Evolutionary conservation across 257 asterid genomes (phyloP).

Genomic region (Solanum bukasovii): DNA sequence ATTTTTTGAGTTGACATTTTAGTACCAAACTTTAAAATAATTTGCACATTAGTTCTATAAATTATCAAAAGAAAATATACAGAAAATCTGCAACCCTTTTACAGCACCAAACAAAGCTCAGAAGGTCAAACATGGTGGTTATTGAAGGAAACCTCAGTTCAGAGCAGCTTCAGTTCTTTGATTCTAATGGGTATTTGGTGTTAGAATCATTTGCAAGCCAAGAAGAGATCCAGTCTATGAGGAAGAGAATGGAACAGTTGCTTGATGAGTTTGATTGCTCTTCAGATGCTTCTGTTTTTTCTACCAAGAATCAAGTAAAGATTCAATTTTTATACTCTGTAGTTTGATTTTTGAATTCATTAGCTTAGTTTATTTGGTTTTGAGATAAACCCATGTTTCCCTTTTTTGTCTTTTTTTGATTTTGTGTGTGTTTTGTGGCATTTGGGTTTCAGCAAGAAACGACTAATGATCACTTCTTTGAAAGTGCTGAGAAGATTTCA

Average conservation of each 20-base stretch:
- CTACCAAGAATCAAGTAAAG: constrained; percentile 80
- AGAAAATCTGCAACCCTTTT: neutral
- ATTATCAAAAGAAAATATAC: neutral
- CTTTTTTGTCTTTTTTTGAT: neutral
- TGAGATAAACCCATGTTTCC: neutral
- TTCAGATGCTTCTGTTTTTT: constrained; percentile 55
- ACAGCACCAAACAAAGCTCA: neutral
- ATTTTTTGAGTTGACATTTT: neutral
- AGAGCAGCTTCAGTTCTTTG: constrained; percentile 22
- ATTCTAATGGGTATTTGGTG: constrained; percentile 59
- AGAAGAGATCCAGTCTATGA: constrained; percentile 51
- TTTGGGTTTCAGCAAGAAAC: constrained; percentile 44
- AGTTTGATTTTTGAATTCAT: neutral
- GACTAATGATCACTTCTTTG: constrained; percentile 69
- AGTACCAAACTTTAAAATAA: neutral
- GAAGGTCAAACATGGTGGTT: constrained; percentile 19
- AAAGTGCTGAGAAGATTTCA: constrained; percentile 89
- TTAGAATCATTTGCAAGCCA: constrained; percentile 61
- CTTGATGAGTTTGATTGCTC: constrained; percentile 68
- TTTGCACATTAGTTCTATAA: neutral
- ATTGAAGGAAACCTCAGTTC: constrained; percentile 18
- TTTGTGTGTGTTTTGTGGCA: neutral
- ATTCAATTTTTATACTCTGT: neutral
- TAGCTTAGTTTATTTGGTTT: neutral
- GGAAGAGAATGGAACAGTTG: constrained; percentile 55